Evolutionary conservation across 140 eudicot genomes (phyloP).

Genomic region (Flaveria floridana): DNA sequence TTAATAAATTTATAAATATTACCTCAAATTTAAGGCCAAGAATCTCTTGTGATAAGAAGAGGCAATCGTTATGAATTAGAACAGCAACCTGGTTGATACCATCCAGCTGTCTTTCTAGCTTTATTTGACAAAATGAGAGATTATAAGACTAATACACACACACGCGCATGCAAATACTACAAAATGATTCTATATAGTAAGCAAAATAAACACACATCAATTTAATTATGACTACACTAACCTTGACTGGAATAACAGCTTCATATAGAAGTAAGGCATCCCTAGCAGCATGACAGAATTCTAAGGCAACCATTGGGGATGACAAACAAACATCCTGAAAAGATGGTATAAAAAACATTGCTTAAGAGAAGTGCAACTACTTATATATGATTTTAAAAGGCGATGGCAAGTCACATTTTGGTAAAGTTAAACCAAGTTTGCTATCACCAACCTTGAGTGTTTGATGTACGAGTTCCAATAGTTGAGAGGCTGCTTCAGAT

Average conservation of each 20-base stretch:
- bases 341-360: background rate
- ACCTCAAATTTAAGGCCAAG: conserved; percentile 96
- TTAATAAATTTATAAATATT: conserved; percentile 10
- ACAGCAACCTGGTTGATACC: conserved; percentile 93
- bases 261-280: conserved; percentile 85
- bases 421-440: background rate
- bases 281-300: conserved; percentile 88
- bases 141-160: conserved; percentile 2
- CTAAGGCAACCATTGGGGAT: conserved; percentile 75
- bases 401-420: conserved; percentile 4
- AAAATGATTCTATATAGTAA: background rate
- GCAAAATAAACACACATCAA: background rate
- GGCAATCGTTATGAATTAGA: conserved; percentile 93
- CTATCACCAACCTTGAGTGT: conserved; percentile 64
- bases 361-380: conserved; percentile 2
- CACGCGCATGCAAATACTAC: background rate
- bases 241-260: conserved; percentile 94
- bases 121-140: conserved; percentile 44
- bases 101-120: conserved; percentile 97
- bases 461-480: conserved; percentile 85
- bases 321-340: conserved; percentile 92
- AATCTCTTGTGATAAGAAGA: conserved; percentile 78
- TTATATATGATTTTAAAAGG: background rate
- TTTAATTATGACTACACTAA: conserved; percentile 36
- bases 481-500: conserved; percentile 71